Conservation (phyloP, 164 flowering plant genomes). For the Magnolia officinalis region DNA sequence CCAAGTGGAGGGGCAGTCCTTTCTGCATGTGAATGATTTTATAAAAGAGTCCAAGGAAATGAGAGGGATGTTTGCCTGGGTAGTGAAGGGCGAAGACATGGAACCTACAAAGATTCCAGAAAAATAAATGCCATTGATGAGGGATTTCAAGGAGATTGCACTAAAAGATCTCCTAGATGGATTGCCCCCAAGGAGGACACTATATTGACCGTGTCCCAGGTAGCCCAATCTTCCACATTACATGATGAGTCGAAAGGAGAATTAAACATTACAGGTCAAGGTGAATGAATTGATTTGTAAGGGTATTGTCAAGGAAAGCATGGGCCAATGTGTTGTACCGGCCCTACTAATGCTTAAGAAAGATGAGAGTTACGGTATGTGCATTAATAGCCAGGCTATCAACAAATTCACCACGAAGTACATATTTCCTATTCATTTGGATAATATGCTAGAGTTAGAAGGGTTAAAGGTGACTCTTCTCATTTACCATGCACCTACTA, state of each 20-base stretch:
- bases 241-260: conserved; percentile 1
- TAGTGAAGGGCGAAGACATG: not conserved
- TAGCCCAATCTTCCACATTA: not conserved
- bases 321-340: not conserved
- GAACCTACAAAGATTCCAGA: not conserved
- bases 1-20: not conserved
- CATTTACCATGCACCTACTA: too few species aligned
- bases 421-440: not conserved
- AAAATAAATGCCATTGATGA: not conserved
- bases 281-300: conserved; percentile 1
- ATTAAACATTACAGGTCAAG: not conserved
- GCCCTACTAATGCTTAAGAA: conserved; percentile 2
- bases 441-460: not conserved
- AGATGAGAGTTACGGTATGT: not conserved
- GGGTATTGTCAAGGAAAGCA: not conserved
- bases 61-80: not conserved
- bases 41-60: too few species aligned
- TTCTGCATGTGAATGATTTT: not conserved
- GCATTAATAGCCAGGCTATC: conserved; percentile 3
- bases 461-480: not conserved
- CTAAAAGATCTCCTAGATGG: not conserved
- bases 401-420: conserved; percentile 5
- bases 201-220: not conserved
- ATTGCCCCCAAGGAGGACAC: not conserved
- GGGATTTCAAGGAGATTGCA: not conserved